Evolutionary conservation across 2,329 filamentous ascomycete species (phyloP), one percentile per base, ranked within the genome.

Genomic region (Claviceps purpurea): DNA sequence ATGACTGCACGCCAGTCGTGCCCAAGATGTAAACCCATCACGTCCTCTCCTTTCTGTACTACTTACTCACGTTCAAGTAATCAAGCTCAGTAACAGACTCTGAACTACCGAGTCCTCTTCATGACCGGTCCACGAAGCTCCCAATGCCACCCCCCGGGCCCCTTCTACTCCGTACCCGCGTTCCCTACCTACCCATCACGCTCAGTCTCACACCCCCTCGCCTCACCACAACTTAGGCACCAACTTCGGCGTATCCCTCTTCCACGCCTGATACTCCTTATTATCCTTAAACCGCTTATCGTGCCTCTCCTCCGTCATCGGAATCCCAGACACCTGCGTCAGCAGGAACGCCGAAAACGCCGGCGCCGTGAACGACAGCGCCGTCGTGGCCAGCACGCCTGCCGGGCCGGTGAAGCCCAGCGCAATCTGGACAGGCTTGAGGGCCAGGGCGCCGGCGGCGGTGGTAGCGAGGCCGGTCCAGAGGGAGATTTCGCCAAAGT

Each of bases 401-500:
- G 58, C 57, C 39, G 62, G 57, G 5, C 74, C 72, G 8, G 71
- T 69, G 40, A 84, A 60, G 0, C 81, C 80, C 60, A 86, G 73
- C 0, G 76, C 79, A 1, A 70, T 60, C 62, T 80, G 78, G 1
- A 77, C 77, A 0, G 77, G 73, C n/a, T 65, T 67, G 14, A 70
- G 69, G 1, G 76, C 64, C 48, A 87, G 67, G 1, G 79, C 68
- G 1, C 81, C 80, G 0, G 75, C 78, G 0, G 79, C 74, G 1
- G 72, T 66, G 5, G 78, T 76, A 0, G 82, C 81, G 53, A 87
- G 76, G 1, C 84, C 83, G 0, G 77, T 80, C 84, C 82, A 87
- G 37, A 87, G 68, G 11, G 79, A 82, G 30, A 73, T 74, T 64
- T 87, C 83, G n/a, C 83, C 84, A 62, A 87, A 84, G 68, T 87